Conservation (phyloP, 2,329 filamentous ascomycete genomes). For the Alternaria panax region DNA sequence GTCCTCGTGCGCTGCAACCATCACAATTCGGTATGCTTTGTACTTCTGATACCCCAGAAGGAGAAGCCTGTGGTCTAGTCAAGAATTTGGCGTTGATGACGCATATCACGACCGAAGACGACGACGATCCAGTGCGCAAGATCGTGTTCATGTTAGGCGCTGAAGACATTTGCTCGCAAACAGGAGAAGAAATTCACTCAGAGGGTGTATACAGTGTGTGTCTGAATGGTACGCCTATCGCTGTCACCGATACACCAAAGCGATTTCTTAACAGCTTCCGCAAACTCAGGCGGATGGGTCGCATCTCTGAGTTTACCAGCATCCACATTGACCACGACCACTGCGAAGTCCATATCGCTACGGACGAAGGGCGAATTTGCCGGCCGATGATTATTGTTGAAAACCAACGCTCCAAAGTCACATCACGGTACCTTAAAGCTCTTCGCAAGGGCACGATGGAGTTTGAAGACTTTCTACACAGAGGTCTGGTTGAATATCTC, state of each 20-base stretch:
- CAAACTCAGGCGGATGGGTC: slow-evolving; percentile 83
- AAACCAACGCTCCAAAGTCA: slow-evolving; percentile 82
- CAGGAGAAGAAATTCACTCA: slow-evolving; percentile 85
- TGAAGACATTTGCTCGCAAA: slow-evolving; percentile 79
- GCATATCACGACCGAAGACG: slow-evolving; percentile 96
- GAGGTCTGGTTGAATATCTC: slow-evolving; percentile 92
- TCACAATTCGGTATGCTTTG: slow-evolving; percentile 99
- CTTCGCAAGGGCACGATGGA: slow-evolving; percentile 83
- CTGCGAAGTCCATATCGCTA: slow-evolving; percentile 90
- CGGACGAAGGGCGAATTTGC: slow-evolving; percentile 96
- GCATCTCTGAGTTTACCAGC: slow-evolving; percentile 94
- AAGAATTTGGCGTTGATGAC: slow-evolving; percentile 99
- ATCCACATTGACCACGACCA: slow-evolving; percentile 96
- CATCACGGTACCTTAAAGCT: slow-evolving; percentile 76
- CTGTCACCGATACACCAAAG: slow-evolving; percentile 84
- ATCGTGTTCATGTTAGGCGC: slow-evolving; percentile 87
- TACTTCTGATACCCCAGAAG: slow-evolving; percentile 96
- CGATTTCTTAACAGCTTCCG: slow-evolving; percentile 86
- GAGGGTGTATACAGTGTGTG: slow-evolving; percentile 88
- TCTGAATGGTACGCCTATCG: slow-evolving; percentile 93
- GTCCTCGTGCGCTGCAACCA: slow-evolving; percentile 92
- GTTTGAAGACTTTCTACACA: slow-evolving; percentile 92
- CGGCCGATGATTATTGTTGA: slow-evolving; percentile 95
- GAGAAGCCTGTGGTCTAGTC: slow-evolving; percentile 95
- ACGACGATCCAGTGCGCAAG: slow-evolving; percentile 87